A percentile compares a stretch with the other conserved stretches of the same genome.
Evolutionary conservation across 2,329 filamentous ascomycete species (phyloP).

Genomic region (Ramularia endophylla): DNA sequence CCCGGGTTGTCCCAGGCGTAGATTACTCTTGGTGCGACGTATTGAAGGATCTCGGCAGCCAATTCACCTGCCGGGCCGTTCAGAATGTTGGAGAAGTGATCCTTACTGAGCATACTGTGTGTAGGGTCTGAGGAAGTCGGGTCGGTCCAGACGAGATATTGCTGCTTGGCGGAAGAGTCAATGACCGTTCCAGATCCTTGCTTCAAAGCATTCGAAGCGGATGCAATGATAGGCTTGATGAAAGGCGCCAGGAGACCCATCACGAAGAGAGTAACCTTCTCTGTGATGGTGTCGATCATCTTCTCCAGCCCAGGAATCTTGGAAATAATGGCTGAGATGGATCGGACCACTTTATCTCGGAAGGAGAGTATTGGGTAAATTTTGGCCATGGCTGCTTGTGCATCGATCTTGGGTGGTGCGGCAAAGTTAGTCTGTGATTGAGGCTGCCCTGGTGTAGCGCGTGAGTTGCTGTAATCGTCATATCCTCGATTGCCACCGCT

Average conservation of each 20-base stretch:
- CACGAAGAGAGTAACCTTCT: constrained; percentile 87
- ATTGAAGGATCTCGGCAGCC: constrained; percentile 63
- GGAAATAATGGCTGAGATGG: constrained; percentile 76
- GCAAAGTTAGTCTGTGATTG: constrained; percentile 35
- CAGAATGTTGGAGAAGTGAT: constrained; percentile 47
- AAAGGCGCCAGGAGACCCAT: constrained; percentile 88
- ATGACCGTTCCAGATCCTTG: constrained; percentile 71
- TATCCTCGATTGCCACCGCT: constrained; percentile 13
- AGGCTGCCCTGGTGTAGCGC: constrained; percentile 25
- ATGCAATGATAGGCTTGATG: constrained; percentile 82
- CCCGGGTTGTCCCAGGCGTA: constrained; percentile 90
- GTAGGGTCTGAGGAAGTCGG: constrained; percentile 44
- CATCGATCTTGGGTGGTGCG: constrained; percentile 18
- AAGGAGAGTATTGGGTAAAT: constrained; percentile 96
- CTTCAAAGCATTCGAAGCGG: constrained; percentile 78
- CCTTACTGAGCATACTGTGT: constrained; percentile 47
- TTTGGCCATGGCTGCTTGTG: constrained; percentile 42
- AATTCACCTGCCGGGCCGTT: constrained; percentile 46
- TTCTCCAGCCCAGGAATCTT: constrained; percentile 88
- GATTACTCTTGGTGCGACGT: constrained; percentile 77
- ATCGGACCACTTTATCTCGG: constrained; percentile 85
- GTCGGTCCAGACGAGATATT: constrained; percentile 47
- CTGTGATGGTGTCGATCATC: constrained; percentile 88
- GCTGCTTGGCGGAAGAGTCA: constrained; percentile 45
- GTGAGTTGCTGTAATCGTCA: constrained; percentile 11